Percentiles rank a stretch among this genome's conserved stretches.
Conservation (phyloP, 2,329 filamentous ascomycete species). For the Sclerotinia sclerotiorum region DNA sequence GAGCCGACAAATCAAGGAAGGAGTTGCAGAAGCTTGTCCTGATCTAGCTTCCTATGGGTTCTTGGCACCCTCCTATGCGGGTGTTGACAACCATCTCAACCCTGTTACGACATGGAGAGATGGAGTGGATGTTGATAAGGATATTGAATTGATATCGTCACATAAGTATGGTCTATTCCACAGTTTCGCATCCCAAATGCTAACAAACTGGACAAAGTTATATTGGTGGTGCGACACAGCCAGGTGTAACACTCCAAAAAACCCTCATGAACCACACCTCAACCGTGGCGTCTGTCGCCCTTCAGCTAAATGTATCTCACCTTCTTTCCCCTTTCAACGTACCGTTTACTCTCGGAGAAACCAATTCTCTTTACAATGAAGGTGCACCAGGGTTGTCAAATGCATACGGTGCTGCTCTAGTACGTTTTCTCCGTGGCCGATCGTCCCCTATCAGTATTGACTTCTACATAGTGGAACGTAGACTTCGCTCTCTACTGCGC, state of each 20-base stretch:
- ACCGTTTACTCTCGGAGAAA: conserved; percentile 44
- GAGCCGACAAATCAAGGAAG: conserved; percentile 49
- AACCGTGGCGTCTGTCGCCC: conserved; percentile 50
- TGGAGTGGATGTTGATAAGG: conserved; percentile 51
- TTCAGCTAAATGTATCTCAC: conserved; percentile 38
- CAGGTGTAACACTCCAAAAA: conserved; percentile 60
- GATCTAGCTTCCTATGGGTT: conserved; percentile 51
- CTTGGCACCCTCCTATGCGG: conserved; percentile 59
- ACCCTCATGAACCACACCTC: conserved; percentile 64
- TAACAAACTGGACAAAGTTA: conserved; percentile 48
- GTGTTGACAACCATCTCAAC: conserved; percentile 51
- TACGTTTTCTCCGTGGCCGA: background rate
- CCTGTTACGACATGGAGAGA: conserved; percentile 51
- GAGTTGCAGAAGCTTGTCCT: conserved; percentile 52
- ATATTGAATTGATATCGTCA: conserved; percentile 55
- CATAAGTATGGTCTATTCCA: conserved; percentile 52
- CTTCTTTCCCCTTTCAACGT: conserved; percentile 42
- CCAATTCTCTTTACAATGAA: conserved; percentile 63
- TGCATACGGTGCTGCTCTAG: conserved; percentile 62
- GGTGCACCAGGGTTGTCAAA: conserved; percentile 62
- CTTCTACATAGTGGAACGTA: conserved; percentile 49
- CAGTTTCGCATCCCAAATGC: background rate
- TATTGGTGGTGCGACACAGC: conserved; percentile 58
- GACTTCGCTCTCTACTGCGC: conserved; percentile 63
- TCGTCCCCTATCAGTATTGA: background rate